Percentiles rank a stretch among this genome's conserved stretches.
Evolutionary conservation across 2,329 filamentous ascomycete species (phyloP).

Genomic region (Epichloe typhina): DNA sequence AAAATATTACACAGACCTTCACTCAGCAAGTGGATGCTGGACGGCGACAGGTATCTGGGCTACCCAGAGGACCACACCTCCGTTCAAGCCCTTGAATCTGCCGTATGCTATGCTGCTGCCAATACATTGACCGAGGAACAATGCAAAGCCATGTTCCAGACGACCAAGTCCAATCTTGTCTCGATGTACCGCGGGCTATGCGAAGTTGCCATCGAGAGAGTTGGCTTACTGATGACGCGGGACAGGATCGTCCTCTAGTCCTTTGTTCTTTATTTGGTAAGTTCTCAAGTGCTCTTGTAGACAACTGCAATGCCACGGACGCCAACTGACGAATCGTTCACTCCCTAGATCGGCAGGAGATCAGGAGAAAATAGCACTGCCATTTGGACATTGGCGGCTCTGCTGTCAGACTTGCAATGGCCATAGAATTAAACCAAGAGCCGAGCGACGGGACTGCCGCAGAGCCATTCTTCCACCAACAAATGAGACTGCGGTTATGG

Average conservation of each 20-base stretch:
- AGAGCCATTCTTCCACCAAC: conserved; percentile 7
- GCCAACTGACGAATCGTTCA: not conserved
- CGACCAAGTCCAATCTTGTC: conserved; percentile 7
- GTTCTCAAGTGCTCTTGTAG: not conserved
- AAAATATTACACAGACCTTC: conserved; percentile 8
- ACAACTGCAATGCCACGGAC: not conserved
- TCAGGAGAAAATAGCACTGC: conserved; percentile 4
- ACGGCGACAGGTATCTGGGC: conserved; percentile 11
- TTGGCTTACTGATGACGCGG: conserved; percentile 12
- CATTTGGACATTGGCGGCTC: conserved; percentile 5
- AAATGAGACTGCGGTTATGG: conserved; percentile 7
- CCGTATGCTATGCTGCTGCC: conserved; percentile 13
- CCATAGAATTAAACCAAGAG: conserved; percentile 2
- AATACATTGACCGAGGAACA: conserved; percentile 14
- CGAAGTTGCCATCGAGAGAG: conserved; percentile 9
- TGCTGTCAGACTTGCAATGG: conserved; percentile 6
- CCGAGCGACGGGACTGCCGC: not conserved
- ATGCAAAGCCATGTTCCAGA: conserved; percentile 9
- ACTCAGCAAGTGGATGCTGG: conserved; percentile 9
- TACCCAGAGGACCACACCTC: conserved; percentile 10
- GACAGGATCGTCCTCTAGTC: conserved; percentile 17
- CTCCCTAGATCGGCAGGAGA: conserved; percentile 2
- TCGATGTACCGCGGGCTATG: conserved; percentile 7
- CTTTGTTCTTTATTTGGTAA: conserved; percentile 16
- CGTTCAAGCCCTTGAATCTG: conserved; percentile 8